Evolutionary conservation across 441 rosid genomes (phyloP), one percentile per base, ranked within the genome.

Genomic region (Populus hybrid): DNA sequence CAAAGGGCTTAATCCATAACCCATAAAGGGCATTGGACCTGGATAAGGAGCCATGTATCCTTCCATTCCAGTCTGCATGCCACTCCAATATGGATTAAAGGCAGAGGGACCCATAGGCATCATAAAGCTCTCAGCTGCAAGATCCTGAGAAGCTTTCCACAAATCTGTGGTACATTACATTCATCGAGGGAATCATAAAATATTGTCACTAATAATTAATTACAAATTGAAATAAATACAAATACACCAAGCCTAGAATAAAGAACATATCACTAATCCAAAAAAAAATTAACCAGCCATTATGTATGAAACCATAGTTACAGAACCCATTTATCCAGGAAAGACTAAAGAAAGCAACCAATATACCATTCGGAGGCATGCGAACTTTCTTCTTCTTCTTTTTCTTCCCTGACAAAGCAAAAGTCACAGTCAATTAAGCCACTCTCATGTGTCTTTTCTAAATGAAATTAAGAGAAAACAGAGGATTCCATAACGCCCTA

Each of bases 371-470:
- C 66, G 80, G 86, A 76, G 94, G 97, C 81, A 82, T 67, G 70
- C 93, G 93, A 10, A 85, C 85, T 85, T 93, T 97, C 90, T 96
- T 96, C 91, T 96, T 96, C 91, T 91, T 97, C 92, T 95, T 97
- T 81, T 91, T 92, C 88, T 84, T 97, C 79, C 87, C 99, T 93
- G 90, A 40, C 59, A 82, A 79, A 79, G 61, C 35, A 77, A 79
- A 24, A 21, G 46, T 35, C 64, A 82, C 61, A 35, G 14, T 12
- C 12, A 23, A 67, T 79, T 69, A 75, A 67, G 24, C 6, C 40
- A 74, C 26, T 20, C 23, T 20, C 18, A 69, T 23, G n/a, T 12
- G 18, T 66, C 21, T 5, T 36, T 75, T 46, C 64, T 23, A 35
- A 8, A 9, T 24, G 35, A 1, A 57, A 63, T 21, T 7, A 36